Evolutionary conservation across 805 yeast genomes (phyloP).

Genomic region (Priceomyces fermenticarens): DNA sequence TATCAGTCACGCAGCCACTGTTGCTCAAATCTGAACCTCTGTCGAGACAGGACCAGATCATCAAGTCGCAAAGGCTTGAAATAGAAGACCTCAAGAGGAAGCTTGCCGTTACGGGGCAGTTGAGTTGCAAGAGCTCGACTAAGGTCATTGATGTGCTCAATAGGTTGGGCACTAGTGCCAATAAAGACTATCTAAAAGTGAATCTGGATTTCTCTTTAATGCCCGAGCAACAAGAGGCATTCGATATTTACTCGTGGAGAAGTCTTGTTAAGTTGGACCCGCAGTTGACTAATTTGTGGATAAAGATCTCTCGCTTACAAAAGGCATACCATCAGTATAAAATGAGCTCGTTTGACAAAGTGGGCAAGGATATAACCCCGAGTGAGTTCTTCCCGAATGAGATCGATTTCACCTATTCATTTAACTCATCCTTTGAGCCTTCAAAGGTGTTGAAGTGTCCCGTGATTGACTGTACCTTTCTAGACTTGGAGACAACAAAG

Average conservation of each 20-base stretch:
- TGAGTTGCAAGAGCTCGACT: background rate
- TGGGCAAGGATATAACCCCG: background rate
- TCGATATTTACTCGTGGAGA: conserved; percentile 35
- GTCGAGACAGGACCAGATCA: conserved; percentile 17
- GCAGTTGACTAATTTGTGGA: conserved; percentile 39
- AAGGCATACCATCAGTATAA: conserved; percentile 39
- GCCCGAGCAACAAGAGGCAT: background rate
- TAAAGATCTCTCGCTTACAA: conserved; percentile 37
- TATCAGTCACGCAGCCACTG: conserved; percentile 10
- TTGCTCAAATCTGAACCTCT: conserved; percentile 15
- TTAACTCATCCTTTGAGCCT: conserved; percentile 3
- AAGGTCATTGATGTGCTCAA: conserved; percentile 18
- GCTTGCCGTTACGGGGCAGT: conserved; percentile 18
- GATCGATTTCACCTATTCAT: conserved; percentile 22
- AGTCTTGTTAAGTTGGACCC: conserved; percentile 38
- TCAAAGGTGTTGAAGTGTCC: conserved; percentile 24
- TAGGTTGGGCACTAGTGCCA: background rate
- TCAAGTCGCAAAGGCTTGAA: conserved; percentile 24
- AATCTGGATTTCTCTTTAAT: conserved; percentile 7
- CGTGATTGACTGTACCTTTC: conserved; percentile 37
- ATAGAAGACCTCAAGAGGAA: conserved; percentile 31
- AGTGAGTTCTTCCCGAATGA: conserved; percentile 16
- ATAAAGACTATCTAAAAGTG: conserved; percentile 14
- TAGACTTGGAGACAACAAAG: background rate
- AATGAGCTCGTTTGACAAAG: conserved; percentile 13